Evolutionary conservation across 2,329 filamentous ascomycete genomes (phyloP).

Genomic region (Aureobasidium lini): DNA sequence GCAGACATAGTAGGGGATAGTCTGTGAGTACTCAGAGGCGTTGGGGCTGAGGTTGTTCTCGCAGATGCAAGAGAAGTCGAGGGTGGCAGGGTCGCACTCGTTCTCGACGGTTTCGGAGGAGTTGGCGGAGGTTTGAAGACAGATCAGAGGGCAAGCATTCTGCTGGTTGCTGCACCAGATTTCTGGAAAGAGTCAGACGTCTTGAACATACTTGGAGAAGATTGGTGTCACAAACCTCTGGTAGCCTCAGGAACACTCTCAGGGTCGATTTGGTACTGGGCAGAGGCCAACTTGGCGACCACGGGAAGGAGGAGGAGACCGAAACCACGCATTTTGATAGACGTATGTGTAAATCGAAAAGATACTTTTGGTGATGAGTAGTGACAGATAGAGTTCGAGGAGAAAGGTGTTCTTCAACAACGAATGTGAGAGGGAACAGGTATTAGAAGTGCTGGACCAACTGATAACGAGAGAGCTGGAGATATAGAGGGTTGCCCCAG

Average conservation of each 20-base stretch:
- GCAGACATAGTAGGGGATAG: conserved; percentile 72
- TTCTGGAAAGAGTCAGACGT: conserved; percentile 34
- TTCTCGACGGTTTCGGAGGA: conserved; percentile 46
- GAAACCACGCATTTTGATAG: conserved; percentile 37
- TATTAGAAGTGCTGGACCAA: not conserved
- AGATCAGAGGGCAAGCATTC: conserved; percentile 63
- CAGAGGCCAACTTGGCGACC: conserved; percentile 47
- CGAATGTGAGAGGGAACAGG: conserved; percentile 10
- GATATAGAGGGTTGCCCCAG: conserved; percentile 8
- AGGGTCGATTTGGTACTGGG: conserved; percentile 56
- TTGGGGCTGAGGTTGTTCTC: conserved; percentile 60
- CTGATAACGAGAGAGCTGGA: not conserved
- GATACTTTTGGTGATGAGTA: not conserved
- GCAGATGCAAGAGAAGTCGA: conserved; percentile 69
- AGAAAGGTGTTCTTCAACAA: conserved; percentile 4
- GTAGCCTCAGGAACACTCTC: conserved; percentile 45
- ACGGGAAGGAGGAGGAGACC: conserved; percentile 43
- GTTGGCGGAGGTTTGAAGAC: conserved; percentile 51
- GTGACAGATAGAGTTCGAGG: not conserved
- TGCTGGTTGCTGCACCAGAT: conserved; percentile 60
- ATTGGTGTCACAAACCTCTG: conserved; percentile 41
- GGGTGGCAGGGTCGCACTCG: conserved; percentile 57
- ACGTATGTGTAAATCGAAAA: not conserved
- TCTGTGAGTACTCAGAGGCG: conserved; percentile 68
- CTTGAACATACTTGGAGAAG: not conserved